Base-by-base conservation (phyloP, 345 rosid species). In the Cardamine chenopodiifolia region DNA sequence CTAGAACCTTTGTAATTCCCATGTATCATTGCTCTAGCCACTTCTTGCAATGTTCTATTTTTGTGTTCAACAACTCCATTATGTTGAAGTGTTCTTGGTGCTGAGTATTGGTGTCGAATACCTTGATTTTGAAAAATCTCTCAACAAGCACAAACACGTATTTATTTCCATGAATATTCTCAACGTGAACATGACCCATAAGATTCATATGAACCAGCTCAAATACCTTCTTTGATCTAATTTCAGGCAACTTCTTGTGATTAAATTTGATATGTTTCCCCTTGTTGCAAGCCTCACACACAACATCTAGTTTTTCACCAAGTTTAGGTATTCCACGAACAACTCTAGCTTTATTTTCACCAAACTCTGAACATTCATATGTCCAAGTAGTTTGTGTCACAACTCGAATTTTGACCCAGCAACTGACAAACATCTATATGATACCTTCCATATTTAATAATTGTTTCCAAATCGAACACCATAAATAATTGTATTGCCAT, bases 231-330 rank as follows among this genome's bases (percentile, higher is more conserved):
- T 18, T 34, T 0, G 63, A 17, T 0, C 4, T 9, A 8, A 31
- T 8, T 0, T 5, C 18, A 0, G 19, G 5, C 0, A 15, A 1
- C 5, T 26, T 54, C 10, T 26, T 54, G 18, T 26, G 19, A 0
- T 25, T 8, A 0, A 54, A 10, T 2, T 9, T 54, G 17, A 53
- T 7, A 0, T 53, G 11, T 6, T 54, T 54, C 0, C 19, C 35
- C 0, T 25, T 26, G 18, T 6, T 54, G 5, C 59, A 54, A 0
- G 11, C 10, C 0, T 7, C 35, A 54, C 59, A 54, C 0, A 26
- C 5, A 2, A 0, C 1, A 1, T 8, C 11, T 0, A 3, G 4
- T 0, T 13, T 7, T 0, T 13, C 4, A 1, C 4, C 1, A 0
- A 54, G 2, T 7, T 0, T 54, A 0, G 34, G 11, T 1, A 54